These are phyloP conservation scores for Alternaria sp. DNA, from an alignment of 2,329 filamentous ascomycete genomes.

Conservation along the genomic window DNA sequence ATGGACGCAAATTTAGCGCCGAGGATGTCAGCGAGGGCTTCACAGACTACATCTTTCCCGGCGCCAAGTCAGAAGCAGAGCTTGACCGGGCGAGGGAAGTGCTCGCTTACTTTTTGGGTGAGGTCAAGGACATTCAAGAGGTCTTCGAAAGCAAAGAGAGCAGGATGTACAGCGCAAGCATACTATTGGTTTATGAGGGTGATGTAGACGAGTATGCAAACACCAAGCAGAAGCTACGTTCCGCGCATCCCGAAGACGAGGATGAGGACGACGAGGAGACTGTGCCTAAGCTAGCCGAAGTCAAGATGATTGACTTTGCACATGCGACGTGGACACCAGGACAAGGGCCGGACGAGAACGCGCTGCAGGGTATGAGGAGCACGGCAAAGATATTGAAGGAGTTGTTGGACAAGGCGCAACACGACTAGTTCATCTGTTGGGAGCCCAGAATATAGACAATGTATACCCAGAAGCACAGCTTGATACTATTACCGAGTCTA, in stretches of 20 bases:
- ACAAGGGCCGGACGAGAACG: constrained; percentile 84
- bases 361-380: constrained; percentile 74
- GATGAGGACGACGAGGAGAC: constrained; percentile 55
- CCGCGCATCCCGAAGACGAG: constrained; percentile 40
- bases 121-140: constrained; percentile 62
- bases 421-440: constrained; percentile 16
- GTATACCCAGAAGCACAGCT: not conserved
- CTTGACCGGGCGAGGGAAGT: constrained; percentile 55
- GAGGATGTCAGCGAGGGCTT: constrained; percentile 65
- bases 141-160: constrained; percentile 68
- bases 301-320: constrained; percentile 96
- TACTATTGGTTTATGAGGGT: constrained; percentile 71
- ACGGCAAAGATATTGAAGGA: constrained; percentile 74
- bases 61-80: constrained; percentile 31
- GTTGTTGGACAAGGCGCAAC: constrained; percentile 51
- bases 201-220: constrained; percentile 62
- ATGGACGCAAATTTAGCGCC: constrained; percentile 64
- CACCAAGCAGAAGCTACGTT: constrained; percentile 40
- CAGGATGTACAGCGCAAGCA: constrained; percentile 71
- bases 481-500: not conserved
- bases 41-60: constrained; percentile 60
- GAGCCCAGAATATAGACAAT: not conserved
- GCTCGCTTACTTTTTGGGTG: constrained; percentile 49
- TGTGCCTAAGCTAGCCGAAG: constrained; percentile 71
- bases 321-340: constrained; percentile 86